A percentile compares a stretch with the other conserved stretches of the same genome.
phyloP scores from a whole-genome alignment of 2,329 filamentous ascomycete genomes.

The Sarocladium kiliense region DNA sequence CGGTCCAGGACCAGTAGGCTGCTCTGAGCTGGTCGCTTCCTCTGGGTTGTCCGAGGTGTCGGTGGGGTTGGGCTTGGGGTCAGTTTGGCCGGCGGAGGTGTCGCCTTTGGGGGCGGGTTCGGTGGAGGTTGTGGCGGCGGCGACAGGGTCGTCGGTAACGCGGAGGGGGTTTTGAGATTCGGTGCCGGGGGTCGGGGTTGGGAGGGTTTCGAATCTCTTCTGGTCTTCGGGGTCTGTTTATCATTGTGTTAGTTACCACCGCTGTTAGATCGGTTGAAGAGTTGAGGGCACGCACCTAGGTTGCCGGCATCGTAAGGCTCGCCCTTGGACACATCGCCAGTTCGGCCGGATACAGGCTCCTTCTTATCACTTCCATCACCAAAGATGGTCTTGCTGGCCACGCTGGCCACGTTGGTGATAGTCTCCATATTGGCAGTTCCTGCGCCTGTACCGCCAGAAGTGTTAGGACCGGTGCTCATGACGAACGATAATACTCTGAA shows the following conservation, averaged over 20 bases:
- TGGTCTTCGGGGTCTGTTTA: slow-evolving; percentile 11
- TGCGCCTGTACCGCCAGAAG: not conserved
- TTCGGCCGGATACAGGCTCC: slow-evolving; percentile 69
- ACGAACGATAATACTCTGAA: not conserved
- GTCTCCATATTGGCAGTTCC: slow-evolving; percentile 51
- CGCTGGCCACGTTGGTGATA: slow-evolving; percentile 47
- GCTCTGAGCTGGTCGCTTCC: slow-evolving; percentile 20
- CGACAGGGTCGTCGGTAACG: slow-evolving; percentile 8
- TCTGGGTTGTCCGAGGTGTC: slow-evolving; percentile 20
- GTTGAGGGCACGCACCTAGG: slow-evolving; percentile 37
- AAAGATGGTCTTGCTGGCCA: slow-evolving; percentile 38
- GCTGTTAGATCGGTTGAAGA: not conserved
- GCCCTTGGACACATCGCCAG: slow-evolving; percentile 59
- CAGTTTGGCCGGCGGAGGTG: slow-evolving; percentile 27
- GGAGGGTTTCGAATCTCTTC: slow-evolving; percentile 12
- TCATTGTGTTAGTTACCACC: not conserved
- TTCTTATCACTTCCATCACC: slow-evolving; percentile 33
- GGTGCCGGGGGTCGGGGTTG: not conserved
- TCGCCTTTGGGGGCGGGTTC: slow-evolving; percentile 14
- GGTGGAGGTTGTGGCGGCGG: slow-evolving; percentile 16
- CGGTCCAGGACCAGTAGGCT: slow-evolving; percentile 37
- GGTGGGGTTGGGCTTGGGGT: slow-evolving; percentile 31
- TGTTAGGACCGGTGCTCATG: not conserved
- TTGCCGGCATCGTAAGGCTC: slow-evolving; percentile 81
- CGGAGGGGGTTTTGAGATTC: slow-evolving; percentile 6